Conservation (phyloP, 2,329 filamentous ascomycete genomes). For the Aspergillus sp. region DNA sequence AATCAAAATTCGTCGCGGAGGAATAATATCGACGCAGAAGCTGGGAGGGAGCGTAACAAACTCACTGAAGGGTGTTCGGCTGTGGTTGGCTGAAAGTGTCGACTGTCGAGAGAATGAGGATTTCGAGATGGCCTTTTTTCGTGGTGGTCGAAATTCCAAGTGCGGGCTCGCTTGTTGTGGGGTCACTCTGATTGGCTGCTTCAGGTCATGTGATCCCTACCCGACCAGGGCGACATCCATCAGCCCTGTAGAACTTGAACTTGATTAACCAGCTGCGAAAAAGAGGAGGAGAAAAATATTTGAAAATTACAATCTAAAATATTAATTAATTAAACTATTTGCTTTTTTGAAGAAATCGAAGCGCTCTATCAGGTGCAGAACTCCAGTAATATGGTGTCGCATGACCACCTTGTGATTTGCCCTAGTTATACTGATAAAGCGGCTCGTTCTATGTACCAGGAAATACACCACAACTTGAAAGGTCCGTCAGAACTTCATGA, state of each 20-base stretch:
- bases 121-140: conserved; percentile 28
- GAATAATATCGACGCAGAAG: background rate
- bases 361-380: background rate
- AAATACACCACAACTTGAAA: too few relatives aligned
- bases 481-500: too few relatives aligned
- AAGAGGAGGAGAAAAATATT: too few relatives aligned
- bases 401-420: background rate
- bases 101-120: conserved; percentile 27
- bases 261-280: too few relatives aligned
- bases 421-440: background rate
- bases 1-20: background rate
- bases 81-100: conserved; percentile 40
- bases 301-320: background rate
- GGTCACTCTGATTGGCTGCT: conserved; percentile 27
- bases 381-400: background rate
- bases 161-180: conserved; percentile 36
- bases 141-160: conserved; percentile 31
- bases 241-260: too few relatives aligned
- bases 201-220: conserved; percentile 3
- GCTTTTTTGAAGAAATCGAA: background rate
- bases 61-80: conserved; percentile 40
- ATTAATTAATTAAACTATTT: background rate
- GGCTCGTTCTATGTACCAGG: background rate
- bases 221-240: background rate
- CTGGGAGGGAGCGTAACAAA: conserved; percentile 8